Evolutionary conservation across 768 basidiomycete species (phyloP).

Genomic region (Dacryopinax primogenitus): DNA sequence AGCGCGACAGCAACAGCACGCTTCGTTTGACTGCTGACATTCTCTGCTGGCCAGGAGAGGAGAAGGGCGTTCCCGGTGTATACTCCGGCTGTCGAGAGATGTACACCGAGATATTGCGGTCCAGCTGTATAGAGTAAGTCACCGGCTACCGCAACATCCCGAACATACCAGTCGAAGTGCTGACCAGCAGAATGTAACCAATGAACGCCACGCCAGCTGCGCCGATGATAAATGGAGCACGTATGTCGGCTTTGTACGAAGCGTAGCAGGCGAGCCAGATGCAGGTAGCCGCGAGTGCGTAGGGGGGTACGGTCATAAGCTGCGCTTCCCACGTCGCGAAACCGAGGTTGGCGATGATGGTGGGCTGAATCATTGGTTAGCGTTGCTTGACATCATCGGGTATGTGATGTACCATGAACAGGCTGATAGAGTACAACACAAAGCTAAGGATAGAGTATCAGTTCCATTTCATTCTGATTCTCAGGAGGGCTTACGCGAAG

Average conservation of each 20-base stretch:
- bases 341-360: slow-evolving; percentile 46
- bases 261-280: slow-evolving; percentile 37
- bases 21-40: slow-evolving; percentile 57
- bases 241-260: slow-evolving; percentile 26
- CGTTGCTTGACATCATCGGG: background rate
- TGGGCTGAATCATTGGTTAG: slow-evolving; percentile 32
- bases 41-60: slow-evolving; percentile 46
- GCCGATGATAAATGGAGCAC: slow-evolving; percentile 44
- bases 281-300: slow-evolving; percentile 39
- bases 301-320: slow-evolving; percentile 49
- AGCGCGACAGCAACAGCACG: slow-evolving; percentile 48
- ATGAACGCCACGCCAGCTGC: slow-evolving; percentile 39
- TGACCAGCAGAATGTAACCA: slow-evolving; percentile 47
- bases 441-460: slow-evolving; percentile 22
- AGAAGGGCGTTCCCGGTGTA: slow-evolving; percentile 48
- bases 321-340: slow-evolving; percentile 50
- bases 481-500: slow-evolving; percentile 29
- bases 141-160: too few species aligned
- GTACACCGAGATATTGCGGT: slow-evolving; percentile 45
- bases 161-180: slow-evolving; percentile 34
- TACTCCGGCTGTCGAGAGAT: slow-evolving; percentile 42
- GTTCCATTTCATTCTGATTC: background rate
- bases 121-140: too few species aligned
- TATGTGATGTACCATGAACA: slow-evolving; percentile 38
- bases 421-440: slow-evolving; percentile 43